These are phyloP conservation scores for Sequoia sempervirens DNA, from an alignment of 75 land plant species.

Conservation along the genomic window DNA sequence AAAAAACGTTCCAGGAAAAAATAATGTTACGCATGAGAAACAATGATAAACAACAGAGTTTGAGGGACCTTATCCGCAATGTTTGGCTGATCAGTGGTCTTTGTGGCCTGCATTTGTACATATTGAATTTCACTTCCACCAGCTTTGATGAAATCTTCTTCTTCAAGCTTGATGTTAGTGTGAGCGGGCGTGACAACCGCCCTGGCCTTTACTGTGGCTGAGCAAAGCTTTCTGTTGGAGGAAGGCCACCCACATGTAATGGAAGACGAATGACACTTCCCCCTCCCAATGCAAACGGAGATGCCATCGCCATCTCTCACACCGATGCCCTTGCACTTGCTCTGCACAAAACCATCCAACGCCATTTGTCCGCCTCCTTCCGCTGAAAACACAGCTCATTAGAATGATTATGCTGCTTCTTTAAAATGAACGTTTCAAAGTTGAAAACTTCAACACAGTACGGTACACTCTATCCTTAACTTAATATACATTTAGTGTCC, in stretches of 20 bases:
- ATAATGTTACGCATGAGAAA: neutral
- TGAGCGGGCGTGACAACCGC: neutral
- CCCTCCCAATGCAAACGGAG: neutral
- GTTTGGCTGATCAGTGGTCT: slow-evolving; percentile 67
- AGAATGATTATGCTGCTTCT: too few species aligned
- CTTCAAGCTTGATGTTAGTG: slow-evolving; percentile 38
- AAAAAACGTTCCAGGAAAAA: too few species aligned
- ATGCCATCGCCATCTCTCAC: neutral
- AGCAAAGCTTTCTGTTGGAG: too few species aligned
- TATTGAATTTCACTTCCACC: slow-evolving; percentile 72
- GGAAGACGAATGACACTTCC: neutral
- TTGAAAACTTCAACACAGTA: too few species aligned
- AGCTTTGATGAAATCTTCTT: slow-evolving; percentile 76
- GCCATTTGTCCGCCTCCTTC: neutral
- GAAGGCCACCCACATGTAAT: neutral
- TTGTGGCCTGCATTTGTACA: slow-evolving; percentile 81
- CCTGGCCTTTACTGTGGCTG: neutral
- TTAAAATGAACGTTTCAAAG: too few species aligned
- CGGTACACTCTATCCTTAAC: too few species aligned
- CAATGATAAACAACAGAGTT: neutral
- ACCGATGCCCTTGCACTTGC: neutral
- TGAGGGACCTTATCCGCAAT: slow-evolving; percentile 70
- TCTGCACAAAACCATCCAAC: neutral
- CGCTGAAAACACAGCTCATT: too few species aligned
- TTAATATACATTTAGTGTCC: too few species aligned